Base-by-base conservation (phyloP, 768 basidiomycete genomes). In the Naganishia vishniacii region DNA sequence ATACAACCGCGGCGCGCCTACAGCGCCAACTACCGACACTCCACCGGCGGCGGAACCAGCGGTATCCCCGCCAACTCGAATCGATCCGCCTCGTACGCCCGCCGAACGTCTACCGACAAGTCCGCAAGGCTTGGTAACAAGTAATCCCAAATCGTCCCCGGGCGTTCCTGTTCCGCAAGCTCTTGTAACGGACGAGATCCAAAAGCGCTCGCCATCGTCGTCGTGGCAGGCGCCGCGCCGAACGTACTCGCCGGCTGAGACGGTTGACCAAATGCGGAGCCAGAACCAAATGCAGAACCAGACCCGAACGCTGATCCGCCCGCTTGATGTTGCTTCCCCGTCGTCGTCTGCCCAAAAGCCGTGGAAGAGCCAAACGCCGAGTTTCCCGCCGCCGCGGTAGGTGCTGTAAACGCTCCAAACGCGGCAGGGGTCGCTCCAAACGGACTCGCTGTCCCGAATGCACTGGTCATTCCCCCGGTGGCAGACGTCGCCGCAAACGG, bases 41-140 rank as follows among this genome's bases (percentile, higher is more conserved):
- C 65, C 46, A 67, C n/a, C 20, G 65, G 65, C 25, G 65, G 65
- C 40, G 65, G 65, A 23, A 45, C 26, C 2, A 67, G 20, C 12
- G 65, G 65, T n/a, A 67, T 63, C 42, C 26, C 31, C 15, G 44
- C 65, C 61, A 67, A 23, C 32, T 67, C 65, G 31, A 67, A 67
- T 34, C 18, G 26, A 45, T 67, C 65, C 26, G 61, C 51, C 18
- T 56, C 47, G 23, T 59, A 67, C 16, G 65, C 65, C 9, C 23
- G 40, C 16, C 42, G 42, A 3, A 56, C 51, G 31, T 34, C 31
- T 28, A 34, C 61, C 4, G 32, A 42, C 45, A 67, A 56, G 11
- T 23, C 61, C 23, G 18, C 44, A 18, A 67, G 45, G 16, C 58
- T 31, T 7, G 37, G 37, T 25, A 65, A 26, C 18, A 65, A 37